A percentile compares a stretch with the other conserved stretches of the same genome.
These are phyloP conservation scores for Cornus florida DNA, from an alignment of 148 eudicot genomes.

Conservation along the genomic window DNA sequence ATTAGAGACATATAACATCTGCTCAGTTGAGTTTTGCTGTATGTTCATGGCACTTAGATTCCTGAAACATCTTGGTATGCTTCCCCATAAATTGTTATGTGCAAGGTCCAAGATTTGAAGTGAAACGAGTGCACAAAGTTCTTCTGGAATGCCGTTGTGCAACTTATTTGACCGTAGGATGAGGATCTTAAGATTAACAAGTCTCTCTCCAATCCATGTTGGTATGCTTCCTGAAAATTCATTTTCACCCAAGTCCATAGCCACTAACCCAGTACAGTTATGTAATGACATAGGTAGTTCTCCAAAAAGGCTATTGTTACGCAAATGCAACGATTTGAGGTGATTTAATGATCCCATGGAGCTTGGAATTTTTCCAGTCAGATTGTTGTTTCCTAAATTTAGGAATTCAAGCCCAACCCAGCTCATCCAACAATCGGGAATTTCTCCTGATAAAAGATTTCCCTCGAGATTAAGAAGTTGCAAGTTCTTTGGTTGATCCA, in stretches of 20 bases:
- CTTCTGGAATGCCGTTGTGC: background rate
- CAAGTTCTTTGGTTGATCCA: background rate
- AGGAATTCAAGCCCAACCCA: background rate
- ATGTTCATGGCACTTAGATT: background rate
- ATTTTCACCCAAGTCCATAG: background rate
- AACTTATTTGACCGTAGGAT: background rate
- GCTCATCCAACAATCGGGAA: conserved; percentile 4
- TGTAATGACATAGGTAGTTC: conserved; percentile 9
- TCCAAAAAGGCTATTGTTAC: conserved; percentile 5
- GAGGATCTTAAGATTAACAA: background rate
- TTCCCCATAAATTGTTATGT: background rate
- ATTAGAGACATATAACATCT: background rate
- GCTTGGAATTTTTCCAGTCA: background rate
- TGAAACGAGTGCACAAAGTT: background rate
- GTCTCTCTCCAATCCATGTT: background rate
- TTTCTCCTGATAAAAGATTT: conserved; percentile 1
- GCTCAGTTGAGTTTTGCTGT: background rate
- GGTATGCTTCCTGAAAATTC: background rate
- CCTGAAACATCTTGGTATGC: background rate
- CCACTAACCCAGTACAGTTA: background rate
- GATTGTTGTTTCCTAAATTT: conserved; percentile 1
- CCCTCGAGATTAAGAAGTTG: background rate
- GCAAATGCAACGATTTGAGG: background rate
- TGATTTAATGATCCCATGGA: background rate
- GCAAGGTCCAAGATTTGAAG: background rate